These are phyloP conservation scores for Gnomoniopsis smithogilvyi DNA, from an alignment of 2,329 filamentous ascomycete genomes.

Conservation along the genomic window DNA sequence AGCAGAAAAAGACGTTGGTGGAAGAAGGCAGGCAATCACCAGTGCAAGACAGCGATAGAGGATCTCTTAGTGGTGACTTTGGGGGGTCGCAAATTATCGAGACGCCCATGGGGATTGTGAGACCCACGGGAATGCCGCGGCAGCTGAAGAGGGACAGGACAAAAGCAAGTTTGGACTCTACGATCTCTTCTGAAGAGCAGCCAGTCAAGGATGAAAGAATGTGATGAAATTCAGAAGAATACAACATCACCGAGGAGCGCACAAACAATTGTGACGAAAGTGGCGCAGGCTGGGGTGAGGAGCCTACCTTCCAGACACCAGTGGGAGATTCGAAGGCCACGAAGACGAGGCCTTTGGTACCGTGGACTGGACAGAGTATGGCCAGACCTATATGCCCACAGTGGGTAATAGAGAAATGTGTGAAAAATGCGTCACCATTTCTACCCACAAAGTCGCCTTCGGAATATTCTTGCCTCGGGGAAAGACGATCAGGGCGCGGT, in stretches of 20 bases:
- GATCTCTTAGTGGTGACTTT: not conserved
- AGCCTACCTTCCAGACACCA: too few species aligned
- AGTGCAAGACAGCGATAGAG: not conserved
- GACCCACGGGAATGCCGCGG: not conserved
- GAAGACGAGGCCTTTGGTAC: too few species aligned
- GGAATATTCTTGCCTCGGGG: too few species aligned
- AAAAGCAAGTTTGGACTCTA: not conserved
- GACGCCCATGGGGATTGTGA: not conserved
- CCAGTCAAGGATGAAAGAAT: not conserved
- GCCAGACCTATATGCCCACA: too few species aligned
- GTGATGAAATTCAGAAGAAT: not conserved
- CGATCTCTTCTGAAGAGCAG: not conserved
- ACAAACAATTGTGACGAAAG: too few species aligned
- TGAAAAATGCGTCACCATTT: too few species aligned
- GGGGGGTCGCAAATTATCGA: not conserved
- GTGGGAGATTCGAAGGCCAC: too few species aligned
- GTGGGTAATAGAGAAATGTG: too few species aligned
- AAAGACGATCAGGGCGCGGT: too few species aligned
- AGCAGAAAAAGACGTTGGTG: not conserved
- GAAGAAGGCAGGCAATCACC: not conserved
- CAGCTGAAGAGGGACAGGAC: not conserved
- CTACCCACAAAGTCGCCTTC: too few species aligned
- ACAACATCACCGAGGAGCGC: not conserved
- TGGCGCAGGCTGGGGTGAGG: too few species aligned
- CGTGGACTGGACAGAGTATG: too few species aligned